A percentile compares a stretch with the other conserved stretches of the same genome.
Conservation (phyloP, 345 rosid genomes). For the Lumnitzera littorea region DNA sequence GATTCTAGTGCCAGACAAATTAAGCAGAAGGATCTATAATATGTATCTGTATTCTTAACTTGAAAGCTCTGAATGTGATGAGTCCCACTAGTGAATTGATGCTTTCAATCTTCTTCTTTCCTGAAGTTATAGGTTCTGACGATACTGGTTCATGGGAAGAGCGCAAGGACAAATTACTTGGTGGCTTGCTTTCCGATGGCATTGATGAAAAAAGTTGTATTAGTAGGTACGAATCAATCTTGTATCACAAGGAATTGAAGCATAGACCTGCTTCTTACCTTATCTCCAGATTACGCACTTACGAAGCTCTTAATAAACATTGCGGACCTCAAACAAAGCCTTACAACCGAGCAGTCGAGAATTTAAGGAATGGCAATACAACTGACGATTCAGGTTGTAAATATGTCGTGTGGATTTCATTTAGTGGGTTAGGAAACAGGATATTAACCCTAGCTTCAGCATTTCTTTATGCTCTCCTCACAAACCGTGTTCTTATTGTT, state of each 20-base stretch:
- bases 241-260: conserved; percentile 26
- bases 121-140: conserved; percentile 14
- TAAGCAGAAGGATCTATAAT: too few species aligned
- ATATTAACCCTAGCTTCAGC: conserved; percentile 41
- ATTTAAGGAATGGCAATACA: conserved; percentile 17
- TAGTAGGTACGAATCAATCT: conserved; percentile 39
- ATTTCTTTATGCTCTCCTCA: conserved; percentile 61
- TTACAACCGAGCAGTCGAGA: conserved; percentile 28
- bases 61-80: not conserved
- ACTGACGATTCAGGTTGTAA: conserved; percentile 26
- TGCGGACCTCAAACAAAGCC: conserved; percentile 49
- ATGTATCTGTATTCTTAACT: too few species aligned
- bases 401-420: conserved; percentile 46
- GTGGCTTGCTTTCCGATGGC: conserved; percentile 37
- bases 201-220: conserved; percentile 36
- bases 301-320: conserved; percentile 48
- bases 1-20: too few species aligned
- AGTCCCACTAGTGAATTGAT: not conserved
- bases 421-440: conserved; percentile 53
- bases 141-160: conserved; percentile 10
- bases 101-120: not conserved
- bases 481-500: conserved; percentile 44
- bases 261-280: conserved; percentile 44
- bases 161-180: conserved; percentile 19
- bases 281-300: conserved; percentile 38